phyloP scores from a whole-genome alignment of 2,329 filamentous ascomycete genomes.

The Ceratocystis harringtonii region DNA sequence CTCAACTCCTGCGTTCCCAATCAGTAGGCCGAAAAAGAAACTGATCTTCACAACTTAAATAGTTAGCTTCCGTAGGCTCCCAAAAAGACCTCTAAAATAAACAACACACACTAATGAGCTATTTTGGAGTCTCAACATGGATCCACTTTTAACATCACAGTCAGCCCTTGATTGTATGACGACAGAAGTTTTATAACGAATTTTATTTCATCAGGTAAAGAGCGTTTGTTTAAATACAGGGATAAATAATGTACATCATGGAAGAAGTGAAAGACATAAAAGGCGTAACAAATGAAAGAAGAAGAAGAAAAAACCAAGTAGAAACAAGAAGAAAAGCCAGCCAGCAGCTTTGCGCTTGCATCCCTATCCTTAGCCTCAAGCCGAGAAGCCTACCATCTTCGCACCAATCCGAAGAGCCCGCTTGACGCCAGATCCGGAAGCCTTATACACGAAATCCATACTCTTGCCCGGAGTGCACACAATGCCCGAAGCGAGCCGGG shows the following conservation, averaged over 20 bases:
- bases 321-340: background rate
- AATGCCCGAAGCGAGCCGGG: constrained; percentile 32
- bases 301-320: background rate
- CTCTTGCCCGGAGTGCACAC: constrained; percentile 30
- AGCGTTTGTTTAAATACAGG: background rate
- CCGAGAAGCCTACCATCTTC: constrained; percentile 18
- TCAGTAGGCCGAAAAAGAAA: too few species aligned
- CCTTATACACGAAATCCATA: constrained; percentile 18
- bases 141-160: background rate
- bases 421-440: constrained; percentile 15
- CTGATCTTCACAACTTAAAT: too few species aligned
- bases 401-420: constrained; percentile 18
- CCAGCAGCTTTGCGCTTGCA: background rate
- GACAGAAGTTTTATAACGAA: background rate
- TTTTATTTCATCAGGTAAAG: background rate
- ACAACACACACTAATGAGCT: too few species aligned
- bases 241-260: background rate
- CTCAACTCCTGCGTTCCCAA: too few species aligned
- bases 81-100: too few species aligned
- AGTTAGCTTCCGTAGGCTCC: too few species aligned
- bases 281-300: too few species aligned
- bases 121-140: too few species aligned
- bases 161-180: background rate
- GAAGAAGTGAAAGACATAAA: too few species aligned
- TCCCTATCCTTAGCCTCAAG: background rate